Conservation (phyloP, 2,329 filamentous ascomycete genomes). For the Aspergillus eucalypticola region DNA sequence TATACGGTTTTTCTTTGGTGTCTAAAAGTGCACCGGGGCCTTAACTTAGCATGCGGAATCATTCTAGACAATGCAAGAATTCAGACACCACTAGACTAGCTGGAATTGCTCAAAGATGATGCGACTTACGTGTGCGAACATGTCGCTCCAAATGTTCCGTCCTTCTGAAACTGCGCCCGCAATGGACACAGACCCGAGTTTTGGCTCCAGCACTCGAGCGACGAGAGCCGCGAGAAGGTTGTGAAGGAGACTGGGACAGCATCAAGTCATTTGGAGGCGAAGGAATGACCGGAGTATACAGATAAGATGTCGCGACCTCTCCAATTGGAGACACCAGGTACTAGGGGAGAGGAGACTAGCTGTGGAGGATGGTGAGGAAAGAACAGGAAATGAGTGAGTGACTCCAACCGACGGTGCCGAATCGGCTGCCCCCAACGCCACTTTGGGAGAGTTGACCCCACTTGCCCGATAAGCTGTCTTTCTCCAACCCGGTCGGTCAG, state of each 20-base stretch:
- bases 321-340: constrained; percentile 25
- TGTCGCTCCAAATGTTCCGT: constrained; percentile 40
- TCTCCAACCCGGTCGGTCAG: constrained; percentile 1
- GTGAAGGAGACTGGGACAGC: constrained; percentile 33
- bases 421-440: constrained; percentile 7
- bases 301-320: constrained; percentile 10
- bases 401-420: constrained; percentile 6
- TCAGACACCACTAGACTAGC: not conserved
- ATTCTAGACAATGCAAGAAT: not conserved
- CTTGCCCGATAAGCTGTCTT: constrained; percentile 6
- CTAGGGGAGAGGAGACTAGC: constrained; percentile 5
- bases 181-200: constrained; percentile 35
- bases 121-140: constrained; percentile 36
- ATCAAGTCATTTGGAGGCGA: constrained; percentile 30
- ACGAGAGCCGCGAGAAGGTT: constrained; percentile 25
- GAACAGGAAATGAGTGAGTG: constrained; percentile 5
- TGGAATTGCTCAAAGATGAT: not conserved
- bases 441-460: constrained; percentile 4
- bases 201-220: constrained; percentile 30
- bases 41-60: not conserved
- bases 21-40: constrained; percentile 24
- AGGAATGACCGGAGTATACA: not conserved
- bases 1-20: constrained; percentile 40
- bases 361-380: constrained; percentile 5
- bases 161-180: constrained; percentile 36